These are phyloP conservation scores for Pseudocercospora fuligena DNA, from an alignment of 2,329 filamentous ascomycete genomes.

Conservation along the genomic window DNA sequence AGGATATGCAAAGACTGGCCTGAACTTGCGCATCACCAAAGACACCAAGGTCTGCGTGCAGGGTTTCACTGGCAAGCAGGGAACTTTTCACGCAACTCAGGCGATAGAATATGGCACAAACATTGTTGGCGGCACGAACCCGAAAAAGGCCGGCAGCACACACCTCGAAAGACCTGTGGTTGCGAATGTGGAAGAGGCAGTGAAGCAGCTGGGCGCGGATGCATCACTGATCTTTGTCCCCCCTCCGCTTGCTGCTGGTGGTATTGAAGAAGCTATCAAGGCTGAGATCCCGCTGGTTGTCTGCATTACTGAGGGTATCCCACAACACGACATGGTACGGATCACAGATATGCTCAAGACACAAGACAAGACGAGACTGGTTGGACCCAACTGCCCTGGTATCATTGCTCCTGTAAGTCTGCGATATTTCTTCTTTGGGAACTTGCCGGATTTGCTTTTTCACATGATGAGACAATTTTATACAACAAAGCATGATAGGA, in stretches of 20 bases:
- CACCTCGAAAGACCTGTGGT: conserved; percentile 95
- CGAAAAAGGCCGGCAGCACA: conserved; percentile 92
- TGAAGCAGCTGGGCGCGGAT: conserved; percentile 87
- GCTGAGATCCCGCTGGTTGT: conserved; percentile 95
- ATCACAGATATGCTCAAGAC: conserved; percentile 98
- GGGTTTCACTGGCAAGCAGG: conserved; percentile 79
- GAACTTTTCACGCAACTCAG: conserved; percentile 94
- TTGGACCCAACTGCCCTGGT: conserved; percentile 97
- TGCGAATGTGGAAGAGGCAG: conserved; percentile 82
- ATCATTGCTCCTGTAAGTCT: conserved; percentile 77
- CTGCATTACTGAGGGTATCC: conserved; percentile 97
- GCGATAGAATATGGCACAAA: conserved; percentile 99
- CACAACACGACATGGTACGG: conserved; percentile 98
- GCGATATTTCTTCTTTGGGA: conserved; percentile 13
- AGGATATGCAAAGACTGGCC: conserved; percentile 43
- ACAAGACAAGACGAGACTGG: conserved; percentile 93
- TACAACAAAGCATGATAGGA: conserved; percentile 43
- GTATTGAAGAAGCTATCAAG: conserved; percentile 94
- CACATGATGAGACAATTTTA: conserved; percentile 33
- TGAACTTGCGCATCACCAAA: conserved; percentile 87
- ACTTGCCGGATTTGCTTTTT: conserved; percentile 14
- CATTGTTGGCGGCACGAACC: conserved; percentile 97
- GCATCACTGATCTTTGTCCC: conserved; percentile 97
- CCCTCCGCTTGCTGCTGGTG: conserved; percentile 87
- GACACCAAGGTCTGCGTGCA: conserved; percentile 96